These are phyloP conservation scores for Didymella pomorum DNA, from an alignment of 2,329 filamentous ascomycete genomes.

Conservation along the genomic window DNA sequence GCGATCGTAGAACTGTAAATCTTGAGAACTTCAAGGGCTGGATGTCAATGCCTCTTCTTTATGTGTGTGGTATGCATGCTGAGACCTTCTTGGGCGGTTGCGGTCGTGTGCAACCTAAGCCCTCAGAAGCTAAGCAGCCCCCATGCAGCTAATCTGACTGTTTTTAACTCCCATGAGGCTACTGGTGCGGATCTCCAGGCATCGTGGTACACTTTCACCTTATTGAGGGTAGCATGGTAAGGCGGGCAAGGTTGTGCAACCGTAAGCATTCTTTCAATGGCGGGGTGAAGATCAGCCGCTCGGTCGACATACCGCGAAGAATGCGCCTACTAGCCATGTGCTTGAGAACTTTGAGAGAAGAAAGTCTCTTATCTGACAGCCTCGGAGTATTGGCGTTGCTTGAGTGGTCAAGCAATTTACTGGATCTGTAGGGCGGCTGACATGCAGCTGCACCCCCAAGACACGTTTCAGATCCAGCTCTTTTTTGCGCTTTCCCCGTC, in stretches of 20 bases:
- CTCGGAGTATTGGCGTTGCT: constrained; percentile 24
- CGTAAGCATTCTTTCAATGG: constrained; percentile 22
- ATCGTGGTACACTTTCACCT: constrained; percentile 11
- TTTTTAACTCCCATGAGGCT: background rate
- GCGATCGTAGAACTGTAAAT: background rate
- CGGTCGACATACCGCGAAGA: constrained; percentile 13
- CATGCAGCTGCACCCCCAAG: constrained; percentile 25
- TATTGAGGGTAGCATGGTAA: constrained; percentile 16
- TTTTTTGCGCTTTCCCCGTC: constrained; percentile 1
- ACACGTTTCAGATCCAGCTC: constrained; percentile 8
- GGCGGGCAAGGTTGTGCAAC: constrained; percentile 24
- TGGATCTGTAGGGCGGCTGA: constrained; percentile 29
- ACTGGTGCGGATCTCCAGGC: constrained; percentile 7
- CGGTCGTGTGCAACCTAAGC: constrained; percentile 11
- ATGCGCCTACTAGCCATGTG: constrained; percentile 17
- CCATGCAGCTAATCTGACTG: constrained; percentile 18
- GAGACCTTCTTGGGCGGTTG: constrained; percentile 6
- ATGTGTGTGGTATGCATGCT: constrained; percentile 7
- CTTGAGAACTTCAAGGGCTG: background rate
- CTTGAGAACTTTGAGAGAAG: constrained; percentile 8
- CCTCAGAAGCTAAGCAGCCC: constrained; percentile 2
- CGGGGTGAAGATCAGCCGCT: constrained; percentile 7
- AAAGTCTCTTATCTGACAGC: constrained; percentile 14
- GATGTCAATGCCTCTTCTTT: background rate
- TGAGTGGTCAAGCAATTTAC: constrained; percentile 30